phyloP scores from a whole-genome alignment of 805 yeast genomes.

The Candida sonorensis region DNA sequence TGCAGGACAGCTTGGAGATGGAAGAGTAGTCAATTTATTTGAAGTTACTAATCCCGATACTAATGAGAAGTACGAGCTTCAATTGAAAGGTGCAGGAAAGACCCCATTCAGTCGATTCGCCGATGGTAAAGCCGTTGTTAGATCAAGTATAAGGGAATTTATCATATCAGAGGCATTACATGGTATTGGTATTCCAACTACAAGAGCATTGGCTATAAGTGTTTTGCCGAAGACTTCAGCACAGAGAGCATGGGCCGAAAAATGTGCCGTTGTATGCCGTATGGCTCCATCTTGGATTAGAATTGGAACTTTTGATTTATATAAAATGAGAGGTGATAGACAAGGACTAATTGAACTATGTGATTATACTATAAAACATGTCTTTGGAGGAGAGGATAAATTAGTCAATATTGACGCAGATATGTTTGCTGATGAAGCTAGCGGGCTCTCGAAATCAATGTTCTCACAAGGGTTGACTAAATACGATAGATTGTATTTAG shows the following conservation, averaged over 20 bases:
- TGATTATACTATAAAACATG: conserved; percentile 64
- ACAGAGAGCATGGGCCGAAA: conserved; percentile 61
- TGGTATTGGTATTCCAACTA: conserved; percentile 79
- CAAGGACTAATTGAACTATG: conserved; percentile 54
- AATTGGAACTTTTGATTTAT: conserved; percentile 81
- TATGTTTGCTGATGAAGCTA: conserved; percentile 26
- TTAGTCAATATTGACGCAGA: conserved; percentile 23
- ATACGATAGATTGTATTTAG: conserved; percentile 68
- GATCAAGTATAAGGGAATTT: conserved; percentile 86
- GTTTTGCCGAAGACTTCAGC: conserved; percentile 72
- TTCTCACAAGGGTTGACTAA: conserved; percentile 33
- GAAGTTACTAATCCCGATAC: conserved; percentile 46
- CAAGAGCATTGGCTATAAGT: conserved; percentile 74
- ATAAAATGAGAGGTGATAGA: conserved; percentile 66
- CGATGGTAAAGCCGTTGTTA: conserved; percentile 88
- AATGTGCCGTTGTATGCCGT: conserved; percentile 79
- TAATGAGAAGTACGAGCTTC: conserved; percentile 51
- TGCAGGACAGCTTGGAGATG: conserved; percentile 98
- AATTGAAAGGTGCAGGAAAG: conserved; percentile 85
- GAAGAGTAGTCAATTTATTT: conserved; percentile 79
- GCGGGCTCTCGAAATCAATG: conserved; percentile 18
- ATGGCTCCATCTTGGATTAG: conserved; percentile 85
- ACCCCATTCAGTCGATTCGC: conserved; percentile 94
- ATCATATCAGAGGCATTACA: conserved; percentile 75
- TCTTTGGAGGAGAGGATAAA: conserved; percentile 36